phyloP scores from a whole-genome alignment of 1,139 yeast species.

The Protomyces inouyei region DNA sequence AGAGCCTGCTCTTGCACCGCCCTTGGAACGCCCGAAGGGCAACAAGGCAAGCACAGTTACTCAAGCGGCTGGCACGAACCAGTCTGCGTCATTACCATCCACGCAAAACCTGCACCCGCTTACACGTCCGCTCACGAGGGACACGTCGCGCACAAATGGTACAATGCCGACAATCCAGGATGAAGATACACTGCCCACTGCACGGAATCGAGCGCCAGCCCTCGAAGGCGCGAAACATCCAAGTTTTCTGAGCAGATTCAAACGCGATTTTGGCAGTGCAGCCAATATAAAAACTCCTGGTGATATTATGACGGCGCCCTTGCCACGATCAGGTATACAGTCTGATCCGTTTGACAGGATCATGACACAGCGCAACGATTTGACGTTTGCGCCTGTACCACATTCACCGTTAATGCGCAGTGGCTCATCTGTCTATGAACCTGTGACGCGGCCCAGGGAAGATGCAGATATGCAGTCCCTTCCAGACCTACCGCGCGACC shows the following conservation, averaged over 20 bases:
- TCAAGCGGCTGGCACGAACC: no score
- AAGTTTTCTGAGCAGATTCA: slow-evolving; percentile 10
- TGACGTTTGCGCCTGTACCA: neutral
- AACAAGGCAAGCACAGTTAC: neutral
- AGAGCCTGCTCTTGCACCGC: no score
- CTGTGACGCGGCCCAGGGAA: neutral
- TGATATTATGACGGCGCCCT: slow-evolving; percentile 23
- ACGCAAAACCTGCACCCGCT: neutral
- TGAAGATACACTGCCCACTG: neutral
- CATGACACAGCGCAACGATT: neutral
- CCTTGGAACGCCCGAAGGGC: neutral
- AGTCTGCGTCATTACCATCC: neutral
- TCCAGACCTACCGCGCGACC: neutral
- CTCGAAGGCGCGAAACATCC: neutral
- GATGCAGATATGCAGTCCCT: neutral
- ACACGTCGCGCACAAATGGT: neutral
- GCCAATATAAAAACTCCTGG: slow-evolving; percentile 3
- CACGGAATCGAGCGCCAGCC: neutral
- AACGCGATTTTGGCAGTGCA: neutral
- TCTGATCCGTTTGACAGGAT: slow-evolving; percentile 11
- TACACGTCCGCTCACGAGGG: neutral
- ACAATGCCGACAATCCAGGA: neutral
- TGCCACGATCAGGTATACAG: slow-evolving; percentile 9
- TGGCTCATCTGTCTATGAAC: neutral
- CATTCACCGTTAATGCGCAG: neutral